phyloP scores from a whole-genome alignment of 106 monocot genomes.

The Platanthera guangdongensis region DNA sequence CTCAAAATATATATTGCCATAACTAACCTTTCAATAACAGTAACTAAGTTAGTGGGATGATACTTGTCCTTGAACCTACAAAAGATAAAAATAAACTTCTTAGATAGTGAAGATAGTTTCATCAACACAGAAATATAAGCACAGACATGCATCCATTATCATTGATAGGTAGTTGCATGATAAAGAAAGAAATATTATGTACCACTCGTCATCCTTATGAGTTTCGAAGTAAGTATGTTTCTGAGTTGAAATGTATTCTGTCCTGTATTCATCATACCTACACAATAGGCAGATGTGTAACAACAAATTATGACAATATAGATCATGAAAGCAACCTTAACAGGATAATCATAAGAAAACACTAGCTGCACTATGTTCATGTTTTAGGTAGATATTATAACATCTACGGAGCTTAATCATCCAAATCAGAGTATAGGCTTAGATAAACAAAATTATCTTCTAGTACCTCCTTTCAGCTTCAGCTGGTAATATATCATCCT shows the following conservation, averaged over 20 bases:
- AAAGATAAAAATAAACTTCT: neutral
- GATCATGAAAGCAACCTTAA: neutral
- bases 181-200: slow-evolving; percentile 3
- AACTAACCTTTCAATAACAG: slow-evolving; percentile 91
- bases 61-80: slow-evolving; percentile 96
- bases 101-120: neutral
- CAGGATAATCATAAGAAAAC: neutral
- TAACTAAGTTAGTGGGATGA: slow-evolving; percentile 90
- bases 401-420: neutral
- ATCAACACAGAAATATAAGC: neutral
- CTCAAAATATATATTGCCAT: neutral
- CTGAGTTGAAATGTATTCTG: slow-evolving; percentile 95
- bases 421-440: neutral
- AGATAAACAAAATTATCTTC: neutral
- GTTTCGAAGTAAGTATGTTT: slow-evolving; percentile 90
- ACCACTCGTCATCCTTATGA: slow-evolving; percentile 98
- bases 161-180: neutral
- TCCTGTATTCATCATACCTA: slow-evolving; percentile 90
- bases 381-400: neutral
- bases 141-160: neutral
- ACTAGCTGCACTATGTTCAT: neutral
- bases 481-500: slow-evolving; percentile 91
- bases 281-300: neutral
- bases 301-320: neutral
- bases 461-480: slow-evolving; percentile 91